A percentile compares a stretch with the other conserved stretches of the same genome.
Conservation (phyloP, 2,329 filamentous ascomycete species). For the Periconia sp. region DNA sequence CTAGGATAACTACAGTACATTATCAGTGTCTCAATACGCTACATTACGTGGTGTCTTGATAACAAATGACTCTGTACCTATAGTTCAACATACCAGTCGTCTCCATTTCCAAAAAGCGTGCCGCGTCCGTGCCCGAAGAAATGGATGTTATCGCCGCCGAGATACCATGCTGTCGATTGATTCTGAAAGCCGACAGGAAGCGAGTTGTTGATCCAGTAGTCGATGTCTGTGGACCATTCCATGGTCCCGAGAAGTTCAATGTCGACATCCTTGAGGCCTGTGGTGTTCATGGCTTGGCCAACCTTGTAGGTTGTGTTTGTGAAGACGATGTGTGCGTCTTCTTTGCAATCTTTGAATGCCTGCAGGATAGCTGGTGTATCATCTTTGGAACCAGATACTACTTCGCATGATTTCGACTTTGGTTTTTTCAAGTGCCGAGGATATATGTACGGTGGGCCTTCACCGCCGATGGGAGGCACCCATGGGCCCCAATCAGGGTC, state of each 20-base stretch:
- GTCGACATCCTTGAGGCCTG: conserved; percentile 24
- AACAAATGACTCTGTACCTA: too few relatives aligned
- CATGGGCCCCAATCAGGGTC: neutral
- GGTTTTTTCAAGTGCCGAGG: too few relatives aligned
- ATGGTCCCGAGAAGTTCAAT: conserved; percentile 28
- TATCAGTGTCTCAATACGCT: too few relatives aligned
- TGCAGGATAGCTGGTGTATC: conserved; percentile 29
- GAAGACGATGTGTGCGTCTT: conserved; percentile 25
- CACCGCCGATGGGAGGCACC: neutral
- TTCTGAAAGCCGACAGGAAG: conserved; percentile 37
- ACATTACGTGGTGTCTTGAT: too few relatives aligned
- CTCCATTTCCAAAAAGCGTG: conserved; percentile 61
- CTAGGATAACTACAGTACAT: too few relatives aligned
- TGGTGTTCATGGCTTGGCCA: conserved; percentile 24
- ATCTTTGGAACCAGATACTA: conserved; percentile 17
- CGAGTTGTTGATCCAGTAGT: conserved; percentile 32
- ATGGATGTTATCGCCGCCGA: conserved; percentile 54
- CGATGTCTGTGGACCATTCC: conserved; percentile 27
- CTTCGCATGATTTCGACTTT: neutral
- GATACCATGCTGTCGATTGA: conserved; percentile 29
- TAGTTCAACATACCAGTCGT: too few relatives aligned
- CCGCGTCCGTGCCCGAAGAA: conserved; percentile 55
- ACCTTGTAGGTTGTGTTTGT: conserved; percentile 24
- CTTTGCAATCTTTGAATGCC: conserved; percentile 25
- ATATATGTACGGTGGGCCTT: neutral